These are phyloP conservation scores for Nematodospora anomalae DNA, from an alignment of 1,139 yeast genomes.

Conservation along the genomic window DNA sequence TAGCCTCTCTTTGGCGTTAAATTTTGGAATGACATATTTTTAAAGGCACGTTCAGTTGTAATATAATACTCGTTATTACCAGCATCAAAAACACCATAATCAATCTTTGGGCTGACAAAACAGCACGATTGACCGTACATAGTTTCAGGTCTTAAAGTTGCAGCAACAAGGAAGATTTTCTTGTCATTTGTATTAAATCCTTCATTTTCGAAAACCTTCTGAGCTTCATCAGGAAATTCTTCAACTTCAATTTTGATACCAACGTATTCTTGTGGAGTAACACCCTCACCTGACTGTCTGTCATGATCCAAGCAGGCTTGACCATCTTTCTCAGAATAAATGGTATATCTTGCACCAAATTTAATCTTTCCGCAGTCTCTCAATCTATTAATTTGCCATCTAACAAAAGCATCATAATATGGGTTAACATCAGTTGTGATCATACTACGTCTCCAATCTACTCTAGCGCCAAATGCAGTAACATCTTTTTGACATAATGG, in stretches of 20 bases:
- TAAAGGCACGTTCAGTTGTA: slow-evolving; percentile 95
- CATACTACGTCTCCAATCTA: slow-evolving; percentile 97
- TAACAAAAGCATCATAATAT: slow-evolving; percentile 89
- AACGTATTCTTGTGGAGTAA: slow-evolving; percentile 92
- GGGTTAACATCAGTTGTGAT: slow-evolving; percentile 95
- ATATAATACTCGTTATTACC: slow-evolving; percentile 76
- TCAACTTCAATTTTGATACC: slow-evolving; percentile 81
- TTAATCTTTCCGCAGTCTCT: slow-evolving; percentile 87
- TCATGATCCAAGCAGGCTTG: slow-evolving; percentile 99
- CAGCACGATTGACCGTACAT: slow-evolving; percentile 99
- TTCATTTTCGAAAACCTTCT: slow-evolving; percentile 43
- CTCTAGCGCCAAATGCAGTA: slow-evolving; percentile 82
- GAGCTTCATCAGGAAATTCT: slow-evolving; percentile 62
- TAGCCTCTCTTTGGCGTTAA: slow-evolving; percentile 87
- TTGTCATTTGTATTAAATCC: slow-evolving; percentile 48
- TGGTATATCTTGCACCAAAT: slow-evolving; percentile 97
- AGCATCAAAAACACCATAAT: slow-evolving; percentile 88
- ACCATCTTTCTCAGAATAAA: slow-evolving; percentile 95
- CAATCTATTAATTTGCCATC: slow-evolving; percentile 95
- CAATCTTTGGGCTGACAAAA: slow-evolving; percentile 93
- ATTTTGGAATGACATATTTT: slow-evolving; percentile 95
- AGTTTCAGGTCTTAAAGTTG: slow-evolving; percentile 97
- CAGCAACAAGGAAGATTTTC: slow-evolving; percentile 84
- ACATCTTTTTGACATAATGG: slow-evolving; percentile 85
- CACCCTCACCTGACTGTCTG: slow-evolving; percentile 96